Evolutionary conservation across 805 yeast species (phyloP).

Genomic region (Kodamaea kaohsiungensis): DNA sequence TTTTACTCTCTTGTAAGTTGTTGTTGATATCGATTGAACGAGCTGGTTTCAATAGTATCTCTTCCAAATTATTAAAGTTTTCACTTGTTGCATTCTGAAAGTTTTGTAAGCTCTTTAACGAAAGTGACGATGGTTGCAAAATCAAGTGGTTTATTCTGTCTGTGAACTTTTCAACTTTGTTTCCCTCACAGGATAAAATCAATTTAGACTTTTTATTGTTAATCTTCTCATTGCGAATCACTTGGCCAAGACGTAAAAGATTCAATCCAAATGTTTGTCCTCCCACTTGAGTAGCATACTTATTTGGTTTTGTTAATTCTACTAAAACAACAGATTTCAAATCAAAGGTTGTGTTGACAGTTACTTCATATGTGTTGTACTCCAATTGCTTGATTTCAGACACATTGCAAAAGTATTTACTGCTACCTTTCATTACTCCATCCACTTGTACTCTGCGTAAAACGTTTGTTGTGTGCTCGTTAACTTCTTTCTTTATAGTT

Average conservation of each 20-base stretch:
- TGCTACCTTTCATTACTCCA: slow-evolving; percentile 19
- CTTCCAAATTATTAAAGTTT: neutral
- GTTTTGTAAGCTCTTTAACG: neutral
- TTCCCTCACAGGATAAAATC: neutral
- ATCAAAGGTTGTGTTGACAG: slow-evolving; percentile 6
- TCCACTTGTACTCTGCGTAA: slow-evolving; percentile 21
- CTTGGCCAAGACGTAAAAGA: slow-evolving; percentile 15
- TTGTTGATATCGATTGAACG: neutral
- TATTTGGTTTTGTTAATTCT: slow-evolving; percentile 29
- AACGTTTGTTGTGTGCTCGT: slow-evolving; percentile 18
- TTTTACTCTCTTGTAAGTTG: neutral
- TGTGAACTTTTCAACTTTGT: slow-evolving; percentile 10
- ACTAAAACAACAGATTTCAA: slow-evolving; percentile 18
- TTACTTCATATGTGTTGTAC: slow-evolving; percentile 4
- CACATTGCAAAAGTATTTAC: slow-evolving; percentile 31
- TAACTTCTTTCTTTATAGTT: neutral
- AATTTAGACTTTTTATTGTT: neutral
- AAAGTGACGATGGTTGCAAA: neutral
- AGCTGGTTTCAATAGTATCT: neutral
- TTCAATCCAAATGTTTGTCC: slow-evolving; percentile 25
- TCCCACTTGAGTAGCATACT: slow-evolving; percentile 20
- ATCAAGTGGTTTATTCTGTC: slow-evolving; percentile 11
- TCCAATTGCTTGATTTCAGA: slow-evolving; percentile 8
- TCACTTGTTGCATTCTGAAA: neutral
- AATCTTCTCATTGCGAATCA: slow-evolving; percentile 2